Evolutionary conservation across 2,329 filamentous ascomycete genomes (phyloP), one percentile per base, ranked within the genome.

Genomic region (Neodidymelliopsis sp.): DNA sequence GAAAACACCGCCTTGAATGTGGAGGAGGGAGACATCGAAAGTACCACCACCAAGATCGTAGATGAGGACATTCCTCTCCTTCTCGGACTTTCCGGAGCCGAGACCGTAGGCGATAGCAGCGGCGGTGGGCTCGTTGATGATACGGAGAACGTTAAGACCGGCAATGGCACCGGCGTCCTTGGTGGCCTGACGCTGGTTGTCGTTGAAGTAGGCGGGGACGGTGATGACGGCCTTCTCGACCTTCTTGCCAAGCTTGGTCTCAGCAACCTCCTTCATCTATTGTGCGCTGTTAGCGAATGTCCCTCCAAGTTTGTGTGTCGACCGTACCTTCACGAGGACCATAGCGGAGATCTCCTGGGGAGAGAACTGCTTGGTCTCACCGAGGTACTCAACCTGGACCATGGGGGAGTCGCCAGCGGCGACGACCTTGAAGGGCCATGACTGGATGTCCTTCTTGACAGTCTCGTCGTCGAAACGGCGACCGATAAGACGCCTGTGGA

Each of bases 41-140:
- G 94, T 99, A 85, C 94, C 94, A 85, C 94, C 94, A 85, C 94
- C 94, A 59, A 99, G 88, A 87, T 99, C 94, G 84, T 97, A 99
- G 83, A 99, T 97, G 66, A 99, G 85, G 72, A 99, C 93, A 76
- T 97, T 96, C 74, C 94, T 91, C 85, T 97, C 94, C 85, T 96
- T 96, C 77, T 90, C 89, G 44, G 90, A 89, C 84, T 96, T 96
- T 81, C 91, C 91, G 65, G 90, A 84, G 73, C 92, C 92, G 56
- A 99, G 89, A 85, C 94, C 94, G 79, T 99, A 99, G 69, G 94
- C 94, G 71, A 97, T 97, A 69, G 94, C 94, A 57, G 94, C 94
- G 66, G 94, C 94, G 59, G 94, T 99, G 55, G 94, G 94, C 84
- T 99, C 94, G 86, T 99, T 99, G 82, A 99, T 97, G 82, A 99